phyloP scores from a whole-genome alignment of 2,329 filamentous ascomycete species.

The Cladosporium sp. region DNA sequence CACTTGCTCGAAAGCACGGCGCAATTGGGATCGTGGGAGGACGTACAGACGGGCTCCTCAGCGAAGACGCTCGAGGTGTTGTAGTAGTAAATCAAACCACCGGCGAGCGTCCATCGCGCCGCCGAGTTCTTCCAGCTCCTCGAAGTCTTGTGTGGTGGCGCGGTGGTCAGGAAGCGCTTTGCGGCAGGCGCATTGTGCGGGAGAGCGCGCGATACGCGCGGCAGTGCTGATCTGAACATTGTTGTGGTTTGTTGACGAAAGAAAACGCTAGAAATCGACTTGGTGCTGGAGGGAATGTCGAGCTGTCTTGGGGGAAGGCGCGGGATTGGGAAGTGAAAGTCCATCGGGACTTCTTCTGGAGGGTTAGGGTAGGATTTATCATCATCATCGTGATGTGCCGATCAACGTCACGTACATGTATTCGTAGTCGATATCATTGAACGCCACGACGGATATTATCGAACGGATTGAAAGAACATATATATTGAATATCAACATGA shows the following conservation, averaged over 20 bases:
- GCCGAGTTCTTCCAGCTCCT: conserved; percentile 80
- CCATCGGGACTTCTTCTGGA: conserved; percentile 2
- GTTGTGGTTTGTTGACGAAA: not conserved
- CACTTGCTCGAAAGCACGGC: not conserved
- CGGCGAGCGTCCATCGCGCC: conserved; percentile 73
- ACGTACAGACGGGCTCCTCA: conserved; percentile 75
- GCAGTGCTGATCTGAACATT: conserved; percentile 57
- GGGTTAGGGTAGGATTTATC: conserved; percentile 1
- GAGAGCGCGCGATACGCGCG: conserved; percentile 30
- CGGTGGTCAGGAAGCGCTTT: conserved; percentile 59
- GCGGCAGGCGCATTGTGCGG: conserved; percentile 39
- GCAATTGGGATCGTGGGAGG: not conserved
- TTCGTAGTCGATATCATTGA: not conserved
- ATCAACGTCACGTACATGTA: not conserved
- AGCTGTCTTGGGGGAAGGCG: not conserved
- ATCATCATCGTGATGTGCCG: not conserved
- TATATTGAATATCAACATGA: not conserved
- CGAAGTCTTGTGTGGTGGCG: conserved; percentile 64
- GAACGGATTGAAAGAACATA: not conserved
- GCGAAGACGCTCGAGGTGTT: conserved; percentile 82
- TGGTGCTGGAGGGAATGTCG: conserved; percentile 6
- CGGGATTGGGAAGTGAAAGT: conserved; percentile 13
- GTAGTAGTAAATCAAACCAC: conserved; percentile 85
- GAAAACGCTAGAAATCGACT: conserved; percentile 16
- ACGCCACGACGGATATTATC: not conserved